Evolutionary conservation across 2,329 filamentous ascomycete genomes (phyloP), one percentile per base, ranked within the genome.

Genomic region (Cylindrodendrum hubeiense): DNA sequence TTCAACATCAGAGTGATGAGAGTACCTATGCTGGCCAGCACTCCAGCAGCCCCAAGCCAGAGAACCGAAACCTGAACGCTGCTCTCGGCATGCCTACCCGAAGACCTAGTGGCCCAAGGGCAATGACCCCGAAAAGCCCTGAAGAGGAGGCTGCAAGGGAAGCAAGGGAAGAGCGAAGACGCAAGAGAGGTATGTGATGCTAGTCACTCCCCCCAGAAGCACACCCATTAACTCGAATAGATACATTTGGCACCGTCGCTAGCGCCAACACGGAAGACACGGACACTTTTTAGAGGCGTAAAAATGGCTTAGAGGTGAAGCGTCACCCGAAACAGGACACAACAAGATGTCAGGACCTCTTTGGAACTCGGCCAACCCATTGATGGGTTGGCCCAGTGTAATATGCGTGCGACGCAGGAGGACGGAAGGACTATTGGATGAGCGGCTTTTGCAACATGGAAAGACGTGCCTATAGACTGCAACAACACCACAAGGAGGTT

Each of bases 61-160:
- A 89, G 78, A 89, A 89, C 75, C 82, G 84, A 55, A 89, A 89
- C 70, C 76, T 89, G 43, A 89, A 82, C 71, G 82, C 81, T 17
- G 86, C 85, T 7, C 80, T 86, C 6, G 85, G 84, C 7, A 80
- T 84, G 4, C 85, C 85, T n/a, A 76, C 81, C 9, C 81, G 87
- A 52, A 78, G 86, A 62, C 87, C 87, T 24, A 89, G 86, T 57
- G 87, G 87, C 22, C 87, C 87, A 15, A 79, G 87, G 67, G 87
- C 87, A 19, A 90, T 90, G 87, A 89, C 87, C 5, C 87, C 87
- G 0, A 87, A 83, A 76, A 85, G 82, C 62, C 80, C 81, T 0
- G 80, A 84, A 50, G 82, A 85, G 44, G 84, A 84, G 62, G 80
- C 79, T 21, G 80, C 80, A 9, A 78, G 78, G 58, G 82, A 83